Evolutionary conservation across 768 basidiomycete species (phyloP).

Genomic region (Amanita pseudoporphyria): DNA sequence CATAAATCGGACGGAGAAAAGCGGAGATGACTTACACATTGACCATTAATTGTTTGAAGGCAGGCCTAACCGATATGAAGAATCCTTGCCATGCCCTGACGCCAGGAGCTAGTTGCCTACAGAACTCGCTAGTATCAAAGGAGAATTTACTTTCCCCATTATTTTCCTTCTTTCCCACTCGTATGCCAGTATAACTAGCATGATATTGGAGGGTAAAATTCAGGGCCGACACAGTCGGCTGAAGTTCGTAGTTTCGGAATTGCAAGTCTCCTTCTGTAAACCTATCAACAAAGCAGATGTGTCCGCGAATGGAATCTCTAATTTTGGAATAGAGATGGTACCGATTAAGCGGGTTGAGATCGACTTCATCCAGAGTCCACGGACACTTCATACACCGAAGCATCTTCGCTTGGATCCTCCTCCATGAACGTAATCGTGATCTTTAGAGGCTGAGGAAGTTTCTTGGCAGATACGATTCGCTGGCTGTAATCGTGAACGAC

Average conservation of each 20-base stretch:
- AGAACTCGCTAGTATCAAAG: constrained; percentile 28
- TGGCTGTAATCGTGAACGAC: constrained; percentile 46
- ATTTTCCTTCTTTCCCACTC: constrained; percentile 30
- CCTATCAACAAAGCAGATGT: no score
- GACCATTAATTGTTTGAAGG: constrained; percentile 40
- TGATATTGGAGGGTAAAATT: constrained; percentile 49
- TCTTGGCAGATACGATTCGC: constrained; percentile 34
- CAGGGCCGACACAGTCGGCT: constrained; percentile 44
- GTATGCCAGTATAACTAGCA: constrained; percentile 34
- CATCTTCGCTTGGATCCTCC: constrained; percentile 26
- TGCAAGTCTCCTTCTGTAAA: constrained; percentile 38
- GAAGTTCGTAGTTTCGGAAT: constrained; percentile 35
- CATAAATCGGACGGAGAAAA: not conserved
- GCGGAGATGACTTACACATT: constrained; percentile 31
- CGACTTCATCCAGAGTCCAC: not conserved
- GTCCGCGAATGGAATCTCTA: no score
- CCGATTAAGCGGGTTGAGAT: not conserved
- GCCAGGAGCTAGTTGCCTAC: constrained; percentile 21
- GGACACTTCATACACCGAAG: constrained; percentile 29
- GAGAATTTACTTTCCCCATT: constrained; percentile 36
- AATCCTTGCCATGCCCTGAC: constrained; percentile 36
- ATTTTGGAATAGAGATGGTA: no score
- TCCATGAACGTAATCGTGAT: constrained; percentile 34
- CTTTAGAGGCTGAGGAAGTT: constrained; percentile 35
- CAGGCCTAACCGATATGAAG: constrained; percentile 38